A percentile compares a stretch with the other conserved stretches of the same genome.
phyloP scores from a whole-genome alignment of 164 flowering plant genomes.

The Vitis amurensis region DNA sequence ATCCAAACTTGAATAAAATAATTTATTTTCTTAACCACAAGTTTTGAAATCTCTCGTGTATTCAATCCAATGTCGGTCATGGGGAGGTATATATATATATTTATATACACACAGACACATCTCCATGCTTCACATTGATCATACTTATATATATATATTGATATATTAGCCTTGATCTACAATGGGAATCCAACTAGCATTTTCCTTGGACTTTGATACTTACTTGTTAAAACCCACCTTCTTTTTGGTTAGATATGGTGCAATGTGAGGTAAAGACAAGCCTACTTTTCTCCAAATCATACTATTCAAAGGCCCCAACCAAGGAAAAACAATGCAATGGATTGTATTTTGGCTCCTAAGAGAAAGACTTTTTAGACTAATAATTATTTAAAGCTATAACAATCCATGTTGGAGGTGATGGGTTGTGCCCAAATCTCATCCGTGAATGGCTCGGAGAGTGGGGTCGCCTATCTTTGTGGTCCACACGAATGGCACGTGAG shows the following conservation, averaged over 20 bases:
- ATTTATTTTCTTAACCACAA: conserved; percentile 1
- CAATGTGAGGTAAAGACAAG: conserved; percentile 32
- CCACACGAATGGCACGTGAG: conserved; percentile 17
- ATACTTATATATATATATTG: not conserved
- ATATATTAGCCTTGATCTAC: not conserved
- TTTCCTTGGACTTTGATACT: not conserved
- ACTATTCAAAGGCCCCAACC: conserved; percentile 9
- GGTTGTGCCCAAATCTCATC: not conserved
- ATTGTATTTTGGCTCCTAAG: not conserved
- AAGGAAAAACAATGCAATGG: not conserved
- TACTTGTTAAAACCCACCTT: not conserved
- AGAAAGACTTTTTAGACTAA: not conserved
- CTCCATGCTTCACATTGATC: not conserved
- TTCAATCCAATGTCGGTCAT: conserved; percentile 11
- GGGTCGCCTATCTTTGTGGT: not conserved
- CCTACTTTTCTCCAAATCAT: conserved; percentile 32
- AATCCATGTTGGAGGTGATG: not conserved
- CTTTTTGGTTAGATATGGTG: conserved; percentile 22
- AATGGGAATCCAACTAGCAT: not conserved
- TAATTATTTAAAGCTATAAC: conserved; percentile 10
- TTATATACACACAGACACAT: not conserved
- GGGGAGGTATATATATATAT: conserved; percentile 7
- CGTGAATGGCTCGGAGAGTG: conserved; percentile 29
- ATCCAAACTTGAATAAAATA: not conserved
- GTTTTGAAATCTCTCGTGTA: not conserved